A percentile compares a stretch with the other conserved stretches of the same genome.
Evolutionary conservation across 2,329 filamentous ascomycete species (phyloP).

Genomic region (Cyclaneusma minus): DNA sequence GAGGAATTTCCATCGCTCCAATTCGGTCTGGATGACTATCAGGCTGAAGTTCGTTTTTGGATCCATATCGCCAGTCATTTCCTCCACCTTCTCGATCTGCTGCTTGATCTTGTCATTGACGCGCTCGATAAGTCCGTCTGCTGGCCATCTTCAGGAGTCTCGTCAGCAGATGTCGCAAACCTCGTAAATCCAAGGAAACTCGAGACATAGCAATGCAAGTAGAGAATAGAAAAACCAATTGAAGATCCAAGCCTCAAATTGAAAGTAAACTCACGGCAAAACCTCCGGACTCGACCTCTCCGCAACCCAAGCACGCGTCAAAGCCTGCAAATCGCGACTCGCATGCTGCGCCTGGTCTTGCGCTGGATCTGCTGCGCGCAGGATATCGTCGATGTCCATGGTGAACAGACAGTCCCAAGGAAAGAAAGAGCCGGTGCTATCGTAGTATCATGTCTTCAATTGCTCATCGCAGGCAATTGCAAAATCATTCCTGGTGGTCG

Average conservation of each 20-base stretch:
- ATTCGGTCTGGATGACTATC: slow-evolving; percentile 90
- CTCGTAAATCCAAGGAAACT: slow-evolving; percentile 5
- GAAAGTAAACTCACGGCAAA: slow-evolving; percentile 50
- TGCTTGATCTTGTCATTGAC: slow-evolving; percentile 56
- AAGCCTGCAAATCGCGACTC: slow-evolving; percentile 61
- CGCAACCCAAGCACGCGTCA: slow-evolving; percentile 86
- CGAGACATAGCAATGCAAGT: background rate
- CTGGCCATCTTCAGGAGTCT: slow-evolving; percentile 35
- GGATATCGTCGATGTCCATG: slow-evolving; percentile 76
- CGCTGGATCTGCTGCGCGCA: slow-evolving; percentile 54
- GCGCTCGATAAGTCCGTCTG: slow-evolving; percentile 64
- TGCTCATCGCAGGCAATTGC: too few species aligned
- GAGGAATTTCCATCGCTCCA: slow-evolving; percentile 87
- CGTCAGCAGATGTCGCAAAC: too few species aligned
- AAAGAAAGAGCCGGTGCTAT: slow-evolving; percentile 1
- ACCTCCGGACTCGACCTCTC: slow-evolving; percentile 83
- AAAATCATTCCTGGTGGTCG: slow-evolving; percentile 1
- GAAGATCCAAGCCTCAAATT: too few species aligned
- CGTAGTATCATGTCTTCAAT: background rate
- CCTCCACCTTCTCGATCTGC: slow-evolving; percentile 58
- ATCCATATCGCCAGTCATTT: slow-evolving; percentile 72
- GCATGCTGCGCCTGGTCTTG: slow-evolving; percentile 55
- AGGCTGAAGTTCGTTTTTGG: slow-evolving; percentile 84
- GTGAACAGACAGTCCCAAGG: too few species aligned
- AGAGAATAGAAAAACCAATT: too few species aligned